Conservation (phyloP, 495 filamentous ascomycete species). For the Neurospora sp. region DNA sequence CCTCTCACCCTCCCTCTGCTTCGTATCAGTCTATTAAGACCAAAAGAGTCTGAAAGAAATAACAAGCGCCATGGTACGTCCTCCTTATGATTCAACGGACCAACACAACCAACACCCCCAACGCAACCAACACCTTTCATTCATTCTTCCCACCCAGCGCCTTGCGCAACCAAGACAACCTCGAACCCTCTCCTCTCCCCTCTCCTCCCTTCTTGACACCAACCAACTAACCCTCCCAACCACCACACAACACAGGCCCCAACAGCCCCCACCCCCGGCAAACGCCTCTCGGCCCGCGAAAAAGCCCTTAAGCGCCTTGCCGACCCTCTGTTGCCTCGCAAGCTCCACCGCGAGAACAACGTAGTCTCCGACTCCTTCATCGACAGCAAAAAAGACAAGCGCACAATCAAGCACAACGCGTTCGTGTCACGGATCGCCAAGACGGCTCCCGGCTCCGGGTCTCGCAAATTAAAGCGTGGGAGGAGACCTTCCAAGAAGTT, state of each 20-base stretch:
- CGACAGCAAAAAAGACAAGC: constrained; percentile 68
- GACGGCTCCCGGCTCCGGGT: constrained; percentile 20
- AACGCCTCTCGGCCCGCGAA: constrained; percentile 21
- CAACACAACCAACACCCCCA: too few relatives aligned
- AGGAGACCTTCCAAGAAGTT: constrained; percentile 68
- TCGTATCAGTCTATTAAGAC: background rate
- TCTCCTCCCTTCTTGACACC: too few relatives aligned
- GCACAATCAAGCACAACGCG: constrained; percentile 59
- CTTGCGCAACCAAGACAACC: too few relatives aligned
- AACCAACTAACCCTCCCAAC: background rate
- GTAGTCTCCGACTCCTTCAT: constrained; percentile 37
- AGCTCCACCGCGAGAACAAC: constrained; percentile 32
- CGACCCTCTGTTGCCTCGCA: constrained; percentile 27
- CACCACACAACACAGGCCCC: constrained; percentile 18
- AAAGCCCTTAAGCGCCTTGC: constrained; percentile 22
- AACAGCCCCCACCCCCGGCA: constrained; percentile 13
- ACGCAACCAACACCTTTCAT: too few relatives aligned
- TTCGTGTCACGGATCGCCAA: constrained; percentile 72
- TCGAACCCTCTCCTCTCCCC: too few relatives aligned
- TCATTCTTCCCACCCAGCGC: too few relatives aligned
- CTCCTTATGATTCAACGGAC: background rate
- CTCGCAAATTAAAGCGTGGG: constrained; percentile 30
- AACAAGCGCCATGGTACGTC: constrained; percentile 9
- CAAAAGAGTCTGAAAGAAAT: background rate
- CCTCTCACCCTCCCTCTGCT: background rate